phyloP scores from a whole-genome alignment of 768 basidiomycete genomes.

The Serendipita vermifera region DNA sequence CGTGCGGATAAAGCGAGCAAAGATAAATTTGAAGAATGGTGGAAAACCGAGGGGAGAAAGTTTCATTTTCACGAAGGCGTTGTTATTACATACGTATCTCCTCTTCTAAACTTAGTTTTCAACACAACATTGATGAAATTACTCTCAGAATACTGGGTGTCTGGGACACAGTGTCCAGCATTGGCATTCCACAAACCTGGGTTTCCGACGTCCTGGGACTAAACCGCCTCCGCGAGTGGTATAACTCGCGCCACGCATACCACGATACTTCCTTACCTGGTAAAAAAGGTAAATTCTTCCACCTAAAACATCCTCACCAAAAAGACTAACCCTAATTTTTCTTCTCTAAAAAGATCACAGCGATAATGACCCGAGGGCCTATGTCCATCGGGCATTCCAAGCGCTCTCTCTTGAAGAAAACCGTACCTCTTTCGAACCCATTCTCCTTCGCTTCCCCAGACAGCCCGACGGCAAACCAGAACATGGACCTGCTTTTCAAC shows the following conservation, averaged over 20 bases:
- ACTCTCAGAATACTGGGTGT: slow-evolving; percentile 12
- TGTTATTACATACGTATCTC: background rate
- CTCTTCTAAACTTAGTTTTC: background rate
- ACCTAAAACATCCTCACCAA: background rate
- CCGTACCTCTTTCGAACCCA: slow-evolving; percentile 19
- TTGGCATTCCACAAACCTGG: background rate
- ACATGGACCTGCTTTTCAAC: background rate
- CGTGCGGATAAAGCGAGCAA: background rate
- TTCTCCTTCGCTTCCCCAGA: slow-evolving; percentile 14
- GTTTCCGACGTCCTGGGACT: background rate
- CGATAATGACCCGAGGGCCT: background rate
- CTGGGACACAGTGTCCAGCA: slow-evolving; percentile 20
- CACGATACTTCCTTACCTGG: slow-evolving; percentile 4
- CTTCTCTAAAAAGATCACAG: too few relatives aligned
- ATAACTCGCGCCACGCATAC: background rate
- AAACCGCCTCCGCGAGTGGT: too few relatives aligned
- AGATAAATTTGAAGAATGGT: background rate
- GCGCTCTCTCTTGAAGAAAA: slow-evolving; percentile 21
- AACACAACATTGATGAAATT: background rate
- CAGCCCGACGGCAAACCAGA: background rate
- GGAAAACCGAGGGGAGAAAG: background rate
- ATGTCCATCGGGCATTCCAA: slow-evolving; percentile 19
- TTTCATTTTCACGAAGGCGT: background rate
- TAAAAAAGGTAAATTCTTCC: slow-evolving; percentile 1
- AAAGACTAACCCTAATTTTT: too few relatives aligned